Conservation (phyloP, 2,329 filamentous ascomycete genomes). For the Aspergillus sp. region DNA sequence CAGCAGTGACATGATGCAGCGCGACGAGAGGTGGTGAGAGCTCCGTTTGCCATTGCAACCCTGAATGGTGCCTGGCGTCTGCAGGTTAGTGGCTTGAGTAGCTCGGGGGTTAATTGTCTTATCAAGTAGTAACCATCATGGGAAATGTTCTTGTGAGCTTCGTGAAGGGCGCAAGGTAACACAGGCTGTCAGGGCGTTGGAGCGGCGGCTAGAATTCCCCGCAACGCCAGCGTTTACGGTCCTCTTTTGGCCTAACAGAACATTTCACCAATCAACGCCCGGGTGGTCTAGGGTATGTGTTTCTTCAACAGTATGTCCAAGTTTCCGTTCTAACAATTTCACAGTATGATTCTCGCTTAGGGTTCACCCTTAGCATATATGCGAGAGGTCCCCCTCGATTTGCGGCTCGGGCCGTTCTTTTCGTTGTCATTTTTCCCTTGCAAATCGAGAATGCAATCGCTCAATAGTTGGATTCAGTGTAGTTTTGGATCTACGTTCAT, state of each 20-base stretch:
- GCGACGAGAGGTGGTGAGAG: conserved; percentile 12
- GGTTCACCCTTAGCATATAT: too few relatives aligned
- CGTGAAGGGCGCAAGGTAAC: too few relatives aligned
- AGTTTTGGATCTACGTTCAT: too few relatives aligned
- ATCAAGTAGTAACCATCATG: too few relatives aligned
- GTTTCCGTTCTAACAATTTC: too few relatives aligned
- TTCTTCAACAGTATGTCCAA: conserved; percentile 24
- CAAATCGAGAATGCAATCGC: too few relatives aligned
- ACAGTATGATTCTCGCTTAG: neutral
- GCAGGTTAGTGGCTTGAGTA: conserved; percentile 2
- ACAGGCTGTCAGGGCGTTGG: too few relatives aligned
- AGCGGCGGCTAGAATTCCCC: too few relatives aligned
- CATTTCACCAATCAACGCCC: conserved; percentile 13
- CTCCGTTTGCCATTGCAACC: neutral
- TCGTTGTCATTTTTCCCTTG: conserved; percentile 11
- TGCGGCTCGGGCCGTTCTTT: conserved; percentile 27
- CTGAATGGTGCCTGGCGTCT: neutral
- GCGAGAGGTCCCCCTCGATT: conserved; percentile 10
- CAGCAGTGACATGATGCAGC: neutral
- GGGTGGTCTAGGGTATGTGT: conserved; percentile 31
- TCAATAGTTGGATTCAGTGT: too few relatives aligned
- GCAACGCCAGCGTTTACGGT: too few relatives aligned
- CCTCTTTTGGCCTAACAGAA: too few relatives aligned
- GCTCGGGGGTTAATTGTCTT: neutral
- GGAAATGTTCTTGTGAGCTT: too few relatives aligned